Evolutionary conservation across 768 basidiomycete genomes (phyloP), one percentile per base, ranked within the genome.

Genomic region (Cantharellus cinnabarinus): DNA sequence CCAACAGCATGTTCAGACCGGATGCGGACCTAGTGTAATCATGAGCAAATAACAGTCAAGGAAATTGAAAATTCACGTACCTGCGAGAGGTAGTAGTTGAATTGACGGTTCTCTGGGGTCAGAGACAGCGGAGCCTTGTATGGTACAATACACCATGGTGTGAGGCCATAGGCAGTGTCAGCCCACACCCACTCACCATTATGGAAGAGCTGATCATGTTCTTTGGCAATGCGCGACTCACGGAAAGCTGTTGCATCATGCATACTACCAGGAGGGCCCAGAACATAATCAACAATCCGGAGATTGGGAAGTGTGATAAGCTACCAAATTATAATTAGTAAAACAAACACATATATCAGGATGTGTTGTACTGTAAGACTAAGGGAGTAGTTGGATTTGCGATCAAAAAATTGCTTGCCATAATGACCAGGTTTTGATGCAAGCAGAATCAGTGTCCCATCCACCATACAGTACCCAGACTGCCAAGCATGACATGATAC

Each of bases 1-100:
- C 71, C 71, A 65, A 73, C 71, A 55, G 68, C 70, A 59, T 73
- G 71, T 59, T 73, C 69, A 4, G 71, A 73, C 4, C 66, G 65
- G 1, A 73, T 68, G 10, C 44, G 44, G 29, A 48, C 29, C 44
- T 48, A 48, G 10, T 48, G 29, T 48, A 48, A 29, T 10, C 52
- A 54, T 7, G 35, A 10, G 52, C 35, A 54, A 54, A 37, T 10
- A 10, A 54, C 38, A 10, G 14, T 10, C 7, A 54, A 7, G 52
- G 52, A 54, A 37, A 10, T 48, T 54, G 52, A 54, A 14, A 10
- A 7, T 7, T 10, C 10, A 54, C 1, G 52, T 37, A 54, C 52
- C 41, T n/a, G n/a, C n/a, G n/a, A 64, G 50, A 70, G 63, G 5
- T 35, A 58, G 4, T 50, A 58, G n/a, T 71, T 67, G 60, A 71